Conservation (phyloP, 306 rosid species). For the Citrullus mucosospermus region DNA sequence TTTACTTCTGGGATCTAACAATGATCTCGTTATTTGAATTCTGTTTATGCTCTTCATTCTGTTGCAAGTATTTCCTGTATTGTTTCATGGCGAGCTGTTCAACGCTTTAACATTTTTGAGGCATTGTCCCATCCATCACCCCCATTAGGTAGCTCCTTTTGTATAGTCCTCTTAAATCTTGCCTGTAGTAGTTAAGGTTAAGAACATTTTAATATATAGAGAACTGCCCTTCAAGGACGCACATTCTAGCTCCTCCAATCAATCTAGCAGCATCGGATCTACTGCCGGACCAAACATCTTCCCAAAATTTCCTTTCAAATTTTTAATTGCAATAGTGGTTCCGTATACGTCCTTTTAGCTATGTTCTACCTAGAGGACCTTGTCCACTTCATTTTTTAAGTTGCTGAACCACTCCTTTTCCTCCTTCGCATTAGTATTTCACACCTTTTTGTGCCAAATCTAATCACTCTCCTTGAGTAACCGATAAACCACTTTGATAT, state of each 20-base stretch:
- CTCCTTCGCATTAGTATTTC: background rate
- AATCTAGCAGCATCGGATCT: background rate
- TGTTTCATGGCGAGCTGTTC: background rate
- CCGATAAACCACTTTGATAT: background rate
- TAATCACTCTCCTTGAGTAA: background rate
- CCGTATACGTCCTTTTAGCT: background rate
- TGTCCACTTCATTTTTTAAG: background rate
- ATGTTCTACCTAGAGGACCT: background rate
- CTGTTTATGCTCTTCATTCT: background rate
- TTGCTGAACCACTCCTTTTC: background rate
- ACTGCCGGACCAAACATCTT: background rate
- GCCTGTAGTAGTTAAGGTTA: background rate
- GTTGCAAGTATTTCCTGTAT: background rate
- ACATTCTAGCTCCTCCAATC: background rate
- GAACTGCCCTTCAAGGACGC: background rate
- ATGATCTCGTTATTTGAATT: background rate
- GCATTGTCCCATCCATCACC: background rate
- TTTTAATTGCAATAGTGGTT: background rate
- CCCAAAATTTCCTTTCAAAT: background rate
- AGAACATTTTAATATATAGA: background rate
- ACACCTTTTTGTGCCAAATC: background rate
- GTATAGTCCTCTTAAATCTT: background rate
- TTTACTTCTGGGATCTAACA: background rate
- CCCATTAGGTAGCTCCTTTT: background rate
- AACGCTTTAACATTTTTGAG: background rate